Evolutionary conservation across 2,329 filamentous ascomycete species (phyloP), one percentile per base, ranked within the genome.

Genomic region (Neonectria magnoliae): DNA sequence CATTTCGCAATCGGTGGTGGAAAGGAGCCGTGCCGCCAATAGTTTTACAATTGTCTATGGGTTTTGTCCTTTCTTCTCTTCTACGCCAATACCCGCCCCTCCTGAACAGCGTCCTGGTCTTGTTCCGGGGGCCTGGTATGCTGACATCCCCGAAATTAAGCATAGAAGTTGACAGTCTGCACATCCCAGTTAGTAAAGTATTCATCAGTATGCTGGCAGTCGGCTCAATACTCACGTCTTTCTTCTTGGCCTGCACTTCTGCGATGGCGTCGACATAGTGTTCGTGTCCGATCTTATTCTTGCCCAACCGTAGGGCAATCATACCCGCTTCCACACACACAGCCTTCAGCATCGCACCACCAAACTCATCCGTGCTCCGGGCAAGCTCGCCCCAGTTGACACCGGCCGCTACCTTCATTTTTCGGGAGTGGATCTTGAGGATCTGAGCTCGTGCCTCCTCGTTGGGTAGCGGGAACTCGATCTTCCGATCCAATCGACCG

Each of bases 251-350:
- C 80, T 94, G 93, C 73, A 99, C 96, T 82, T 99, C 96, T 41
- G 94, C 88, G 80, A 99, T 98, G 66, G 96, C 96, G 84, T 99
- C 96, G 55, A 99, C 96, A 77, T 98, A 99, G 81, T 99, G 93
- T 84, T 99, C 96, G 79, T 99, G 96, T 65, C 92, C 92, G 77
- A 99, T 96, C 87, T 98, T 98, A 82, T 91, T 94, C 86, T 97
- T 94, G 66, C 96, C 96, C 79, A 91, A 93, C 73, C 96, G 89
- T 76, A 99, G 84, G 29, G 96, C 96, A 82, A 99, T 99, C 96
- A 99, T 99, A 78, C 96, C 96, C 56, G 96, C 96, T 84, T 99
- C 96, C 27, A 99, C 96, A 80, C 96, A 99, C 22, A 99, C 96
- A 47, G 96, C 96, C 87, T 99, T 99, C 73, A 99, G 84, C 89